Evolutionary conservation across 2,329 filamentous ascomycete genomes (phyloP), one percentile per base, ranked within the genome.

Genomic region (Zymoseptoria passerinii): DNA sequence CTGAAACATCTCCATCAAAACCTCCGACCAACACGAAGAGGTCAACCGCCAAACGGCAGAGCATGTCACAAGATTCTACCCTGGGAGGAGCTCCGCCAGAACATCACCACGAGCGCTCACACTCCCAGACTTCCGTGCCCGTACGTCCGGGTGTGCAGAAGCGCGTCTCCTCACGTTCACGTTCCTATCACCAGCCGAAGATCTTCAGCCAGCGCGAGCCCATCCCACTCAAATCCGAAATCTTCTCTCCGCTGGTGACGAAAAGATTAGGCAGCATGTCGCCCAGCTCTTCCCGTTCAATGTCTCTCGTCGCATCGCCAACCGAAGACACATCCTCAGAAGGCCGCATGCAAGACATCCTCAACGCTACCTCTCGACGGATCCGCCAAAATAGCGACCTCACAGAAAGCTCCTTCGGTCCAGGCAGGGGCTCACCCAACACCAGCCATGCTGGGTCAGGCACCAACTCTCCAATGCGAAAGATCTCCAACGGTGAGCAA

Each of bases 221-320:
- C 4, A 67, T 72, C 20, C 68, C 68, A 16, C 57, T 71, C 16
- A 71, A 71, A 58, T 63, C 65, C 4, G 71, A 71, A 48, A 60
- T 72, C 28, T 72, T 72, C 59, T 72, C 70, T 20, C 71, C 71
- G 4, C 60, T 72, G 13, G 71, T 71, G 61, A 65, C 61, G 9
- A 61, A 65, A 16, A 54, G 62, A 28, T 13, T 52, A 50, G 64
- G 58, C 48, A 66, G 60, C 52, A 55, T 55, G 40, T 58, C 59
- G 7, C 59, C 63, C 13, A 50, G 58, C 44, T 62, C 58, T 48
- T 49, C 52, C 13, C 56, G 59, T 1, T 51, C 53, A 8, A 52
- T 58, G 53, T 64, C 63, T 9, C 50, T 61, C 18, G 52, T 64
- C 5, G 59, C 62, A 8, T 65, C 63, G 18, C 63, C 61, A 8